Percentiles rank a stretch among this genome's conserved stretches.
Evolutionary conservation across 78 protist species (phyloP).

Genomic region (Trichosphaerium sp.): DNA sequence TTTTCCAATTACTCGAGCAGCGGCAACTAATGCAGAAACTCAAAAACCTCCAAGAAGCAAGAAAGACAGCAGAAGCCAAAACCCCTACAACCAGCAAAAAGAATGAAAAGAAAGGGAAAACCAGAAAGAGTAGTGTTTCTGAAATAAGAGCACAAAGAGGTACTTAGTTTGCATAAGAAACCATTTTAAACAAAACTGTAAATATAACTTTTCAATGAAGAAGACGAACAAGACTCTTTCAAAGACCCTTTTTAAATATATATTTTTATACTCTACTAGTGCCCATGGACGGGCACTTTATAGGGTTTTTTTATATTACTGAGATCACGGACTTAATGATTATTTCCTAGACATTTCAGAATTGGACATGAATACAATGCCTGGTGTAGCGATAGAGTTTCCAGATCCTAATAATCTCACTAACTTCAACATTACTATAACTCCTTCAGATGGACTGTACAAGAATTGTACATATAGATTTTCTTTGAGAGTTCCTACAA

Average conservation of each 20-base stretch:
- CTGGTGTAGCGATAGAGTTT: not conserved
- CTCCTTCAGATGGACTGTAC: constrained; percentile 24
- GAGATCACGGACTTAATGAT: too few species aligned
- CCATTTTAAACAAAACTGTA: not conserved
- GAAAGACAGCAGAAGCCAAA: constrained; percentile 1
- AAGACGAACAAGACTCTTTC: too few species aligned
- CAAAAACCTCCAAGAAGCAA: not conserved
- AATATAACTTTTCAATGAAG: too few species aligned
- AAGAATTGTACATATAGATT: not conserved
- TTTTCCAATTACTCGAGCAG: too few species aligned
- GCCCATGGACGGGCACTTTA: too few species aligned
- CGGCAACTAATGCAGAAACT: constrained; percentile 5
- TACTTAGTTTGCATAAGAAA: too few species aligned
- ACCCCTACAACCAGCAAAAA: constrained; percentile 26
- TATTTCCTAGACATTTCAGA: too few species aligned
- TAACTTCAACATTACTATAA: not conserved
- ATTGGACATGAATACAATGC: constrained; percentile 54
- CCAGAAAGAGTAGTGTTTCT: constrained; percentile 40
- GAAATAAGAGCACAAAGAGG: constrained; percentile 51
- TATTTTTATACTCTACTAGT: too few species aligned
- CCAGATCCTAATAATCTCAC: not conserved
- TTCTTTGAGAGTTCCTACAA: not conserved
- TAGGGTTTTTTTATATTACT: too few species aligned
- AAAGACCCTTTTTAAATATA: too few species aligned
- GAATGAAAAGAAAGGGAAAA: constrained; percentile 23